phyloP scores from a whole-genome alignment of 1,284 basidiomycete genomes.

The Trichosporon sp. region DNA sequence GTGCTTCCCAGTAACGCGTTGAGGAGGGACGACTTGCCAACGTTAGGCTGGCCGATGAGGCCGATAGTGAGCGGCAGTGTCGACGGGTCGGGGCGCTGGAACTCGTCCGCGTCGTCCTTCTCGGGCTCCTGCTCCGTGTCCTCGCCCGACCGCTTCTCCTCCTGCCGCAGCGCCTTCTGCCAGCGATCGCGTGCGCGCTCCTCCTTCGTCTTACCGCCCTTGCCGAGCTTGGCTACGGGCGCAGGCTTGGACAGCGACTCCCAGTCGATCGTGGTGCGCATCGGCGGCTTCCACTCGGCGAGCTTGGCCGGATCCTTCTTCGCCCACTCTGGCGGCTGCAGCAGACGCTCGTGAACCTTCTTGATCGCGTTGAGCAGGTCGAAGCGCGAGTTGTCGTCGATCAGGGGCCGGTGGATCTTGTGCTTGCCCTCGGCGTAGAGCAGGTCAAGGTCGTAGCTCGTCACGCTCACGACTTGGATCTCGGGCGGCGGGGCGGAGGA shows the following conservation, averaged over 20 bases:
- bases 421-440: conserved; percentile 6
- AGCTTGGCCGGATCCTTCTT: conserved; percentile 54
- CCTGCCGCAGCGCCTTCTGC: neutral
- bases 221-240: neutral
- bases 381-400: conserved; percentile 53
- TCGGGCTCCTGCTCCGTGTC: conserved; percentile 16
- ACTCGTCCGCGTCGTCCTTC: conserved; percentile 29
- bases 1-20: conserved; percentile 82
- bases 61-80: conserved; percentile 70
- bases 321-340: conserved; percentile 62
- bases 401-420: conserved; percentile 56
- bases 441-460: conserved; percentile 61
- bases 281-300: conserved; percentile 61
- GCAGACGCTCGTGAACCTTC: conserved; percentile 61
- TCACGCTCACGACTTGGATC: conserved; percentile 61
- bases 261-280: conserved; percentile 68
- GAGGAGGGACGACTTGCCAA: conserved; percentile 83
- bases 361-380: conserved; percentile 64
- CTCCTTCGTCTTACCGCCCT: neutral
- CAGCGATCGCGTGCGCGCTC: neutral
- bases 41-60: conserved; percentile 87
- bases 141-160: conserved; percentile 15
- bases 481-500: neutral
- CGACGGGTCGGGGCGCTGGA: conserved; percentile 34
- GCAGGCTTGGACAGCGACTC: conserved; percentile 42